Percentiles rank a stretch among this genome's conserved stretches.
Conservation (phyloP, 495 filamentous ascomycete genomes). For the Cladorrhinum samala region DNA sequence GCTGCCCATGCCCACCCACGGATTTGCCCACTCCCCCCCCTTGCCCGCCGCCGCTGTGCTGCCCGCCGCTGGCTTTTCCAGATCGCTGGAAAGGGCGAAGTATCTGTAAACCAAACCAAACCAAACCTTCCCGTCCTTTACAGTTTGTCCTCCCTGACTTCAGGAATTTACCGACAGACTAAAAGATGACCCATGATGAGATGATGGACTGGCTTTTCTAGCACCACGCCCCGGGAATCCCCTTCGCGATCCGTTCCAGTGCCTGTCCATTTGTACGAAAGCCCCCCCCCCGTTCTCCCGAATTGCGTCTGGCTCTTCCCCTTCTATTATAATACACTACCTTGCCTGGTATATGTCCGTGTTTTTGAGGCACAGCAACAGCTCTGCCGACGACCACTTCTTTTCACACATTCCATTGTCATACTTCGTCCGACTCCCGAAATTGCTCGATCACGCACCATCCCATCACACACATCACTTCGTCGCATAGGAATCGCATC, state of each 20-base stretch:
- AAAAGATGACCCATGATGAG: neutral
- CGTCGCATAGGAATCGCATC: neutral
- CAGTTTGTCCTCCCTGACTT: too few species aligned
- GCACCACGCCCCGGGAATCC: neutral
- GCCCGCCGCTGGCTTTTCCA: too few species aligned
- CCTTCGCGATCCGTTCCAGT: constrained; percentile 3
- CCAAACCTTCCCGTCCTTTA: neutral
- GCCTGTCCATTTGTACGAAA: too few species aligned
- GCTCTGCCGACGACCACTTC: neutral
- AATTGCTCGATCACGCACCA: neutral
- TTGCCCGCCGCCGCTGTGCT: too few species aligned
- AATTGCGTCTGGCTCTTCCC: too few species aligned
- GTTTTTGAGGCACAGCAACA: neutral
- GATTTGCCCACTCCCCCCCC: neutral
- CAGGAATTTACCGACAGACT: neutral
- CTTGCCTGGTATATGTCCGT: neutral
- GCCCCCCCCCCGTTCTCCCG: too few species aligned
- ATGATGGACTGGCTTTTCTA: neutral
- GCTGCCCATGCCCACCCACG: neutral
- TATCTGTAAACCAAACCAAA: too few species aligned
- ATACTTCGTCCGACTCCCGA: neutral
- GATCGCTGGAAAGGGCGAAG: too few species aligned
- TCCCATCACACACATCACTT: neutral
- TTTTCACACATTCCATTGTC: neutral
- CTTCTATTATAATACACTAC: too few species aligned